Percentiles rank a stretch among this genome's conserved stretches.
phyloP scores from a whole-genome alignment of 1,284 basidiomycete species.

The Quambalaria eucalypti region DNA sequence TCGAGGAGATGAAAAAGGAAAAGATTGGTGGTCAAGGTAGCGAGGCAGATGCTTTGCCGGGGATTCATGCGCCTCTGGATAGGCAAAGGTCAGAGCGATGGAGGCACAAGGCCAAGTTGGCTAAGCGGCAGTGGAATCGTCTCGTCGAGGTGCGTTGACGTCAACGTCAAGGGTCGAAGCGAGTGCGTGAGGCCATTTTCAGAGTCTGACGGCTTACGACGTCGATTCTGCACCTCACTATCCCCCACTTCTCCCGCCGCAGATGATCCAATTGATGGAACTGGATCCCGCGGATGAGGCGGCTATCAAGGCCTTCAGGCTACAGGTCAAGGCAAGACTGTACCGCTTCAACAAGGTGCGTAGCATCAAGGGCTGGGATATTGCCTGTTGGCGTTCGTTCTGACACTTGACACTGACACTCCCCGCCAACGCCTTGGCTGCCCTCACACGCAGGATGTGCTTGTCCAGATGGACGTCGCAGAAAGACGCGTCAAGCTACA shows the following conservation, averaged over 20 bases:
- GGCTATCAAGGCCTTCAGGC: constrained; percentile 60
- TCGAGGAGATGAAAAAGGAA: constrained; percentile 9
- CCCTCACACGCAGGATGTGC: constrained; percentile 58
- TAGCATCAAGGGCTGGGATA: background rate
- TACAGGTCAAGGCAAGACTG: constrained; percentile 62
- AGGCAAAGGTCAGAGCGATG: constrained; percentile 70
- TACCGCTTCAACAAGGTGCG: constrained; percentile 68
- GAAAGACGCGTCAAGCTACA: constrained; percentile 81
- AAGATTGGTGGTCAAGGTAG: too few relatives aligned
- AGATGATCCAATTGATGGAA: constrained; percentile 55
- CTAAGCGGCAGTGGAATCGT: constrained; percentile 84
- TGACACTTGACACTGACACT: background rate
- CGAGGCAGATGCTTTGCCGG: too few relatives aligned
- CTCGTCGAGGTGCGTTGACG: constrained; percentile 73
- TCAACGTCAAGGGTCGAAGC: background rate
- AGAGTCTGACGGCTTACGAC: too few relatives aligned
- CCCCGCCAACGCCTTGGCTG: background rate
- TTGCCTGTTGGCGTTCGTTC: background rate
- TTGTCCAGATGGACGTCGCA: constrained; percentile 71
- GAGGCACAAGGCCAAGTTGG: constrained; percentile 77
- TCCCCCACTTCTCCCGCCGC: too few relatives aligned
- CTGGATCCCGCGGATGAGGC: constrained; percentile 60
- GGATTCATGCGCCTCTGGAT: constrained; percentile 67
- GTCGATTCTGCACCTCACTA: background rate
- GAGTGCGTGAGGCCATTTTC: too few relatives aligned